Conservation (phyloP, 2,329 filamentous ascomycete species). For the Akanthomyces uredinophilus region DNA sequence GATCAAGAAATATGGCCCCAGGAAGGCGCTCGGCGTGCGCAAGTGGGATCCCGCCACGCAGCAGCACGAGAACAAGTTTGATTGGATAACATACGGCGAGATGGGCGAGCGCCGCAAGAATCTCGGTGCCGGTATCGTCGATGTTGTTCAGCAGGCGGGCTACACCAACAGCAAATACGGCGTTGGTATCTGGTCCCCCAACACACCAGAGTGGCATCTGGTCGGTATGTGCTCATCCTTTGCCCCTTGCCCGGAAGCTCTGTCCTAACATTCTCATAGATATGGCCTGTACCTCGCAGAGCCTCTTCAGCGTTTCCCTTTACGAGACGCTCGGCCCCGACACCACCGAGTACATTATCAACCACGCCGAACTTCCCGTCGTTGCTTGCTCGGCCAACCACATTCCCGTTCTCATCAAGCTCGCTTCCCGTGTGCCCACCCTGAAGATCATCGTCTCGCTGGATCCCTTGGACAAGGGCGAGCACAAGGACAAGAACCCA, state of each 20-base stretch:
- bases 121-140: constrained; percentile 78
- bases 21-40: constrained; percentile 72
- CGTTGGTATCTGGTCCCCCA: constrained; percentile 81
- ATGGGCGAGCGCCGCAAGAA: constrained; percentile 75
- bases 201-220: constrained; percentile 83
- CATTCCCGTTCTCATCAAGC: constrained; percentile 73
- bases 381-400: constrained; percentile 77
- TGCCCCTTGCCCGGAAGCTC: neutral
- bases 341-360: constrained; percentile 91
- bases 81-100: constrained; percentile 79
- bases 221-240: constrained; percentile 45
- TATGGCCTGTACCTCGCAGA: constrained; percentile 80
- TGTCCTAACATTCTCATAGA: constrained; percentile 44
- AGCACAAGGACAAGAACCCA: constrained; percentile 74
- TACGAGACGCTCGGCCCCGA: constrained; percentile 97
- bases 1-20: constrained; percentile 57
- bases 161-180: constrained; percentile 60
- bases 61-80: constrained; percentile 67
- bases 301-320: constrained; percentile 83
- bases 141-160: constrained; percentile 70
- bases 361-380: constrained; percentile 72
- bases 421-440: constrained; percentile 68
- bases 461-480: constrained; percentile 76
- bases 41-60: constrained; percentile 72
- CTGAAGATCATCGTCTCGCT: constrained; percentile 86